These are phyloP conservation scores for Cadophora sp. DNA, from an alignment of 2,329 filamentous ascomycete species.

Conservation along the genomic window DNA sequence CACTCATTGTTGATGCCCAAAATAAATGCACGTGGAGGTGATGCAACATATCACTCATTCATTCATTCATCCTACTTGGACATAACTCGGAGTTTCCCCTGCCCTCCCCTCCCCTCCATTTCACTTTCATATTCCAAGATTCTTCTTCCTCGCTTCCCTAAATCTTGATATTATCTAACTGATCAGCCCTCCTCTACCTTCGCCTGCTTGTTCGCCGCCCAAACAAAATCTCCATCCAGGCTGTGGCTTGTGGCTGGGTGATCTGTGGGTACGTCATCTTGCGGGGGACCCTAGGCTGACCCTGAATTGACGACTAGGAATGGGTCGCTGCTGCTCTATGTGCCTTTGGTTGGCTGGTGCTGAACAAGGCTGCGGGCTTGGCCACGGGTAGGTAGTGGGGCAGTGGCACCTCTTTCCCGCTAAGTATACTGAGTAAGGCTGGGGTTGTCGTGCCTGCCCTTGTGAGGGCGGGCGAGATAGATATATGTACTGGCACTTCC, in stretches of 20 bases:
- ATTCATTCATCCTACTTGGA: background rate
- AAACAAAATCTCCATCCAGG: background rate
- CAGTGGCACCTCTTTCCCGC: background rate
- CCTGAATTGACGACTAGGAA: no score
- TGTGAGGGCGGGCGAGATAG: background rate
- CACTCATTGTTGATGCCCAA: background rate
- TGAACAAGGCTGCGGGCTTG: conserved; percentile 16
- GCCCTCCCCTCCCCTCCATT: background rate
- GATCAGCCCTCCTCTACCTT: background rate
- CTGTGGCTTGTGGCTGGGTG: conserved; percentile 7
- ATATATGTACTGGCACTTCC: background rate
- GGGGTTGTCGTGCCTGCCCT: background rate
- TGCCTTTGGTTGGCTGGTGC: background rate
- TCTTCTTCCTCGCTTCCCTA: background rate
- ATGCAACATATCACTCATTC: background rate
- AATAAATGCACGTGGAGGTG: background rate
- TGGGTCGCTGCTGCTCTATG: background rate
- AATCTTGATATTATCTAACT: conserved; percentile 3
- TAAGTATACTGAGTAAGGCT: background rate
- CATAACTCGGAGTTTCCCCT: background rate
- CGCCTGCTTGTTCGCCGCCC: background rate
- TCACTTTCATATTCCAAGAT: background rate
- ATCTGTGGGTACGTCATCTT: background rate
- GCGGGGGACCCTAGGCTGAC: background rate
- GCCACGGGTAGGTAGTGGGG: background rate